Evolutionary conservation across 1,284 basidiomycete species (phyloP), one percentile per base, ranked within the genome.

Genomic region (Melampsora abietis-canadensis): DNA sequence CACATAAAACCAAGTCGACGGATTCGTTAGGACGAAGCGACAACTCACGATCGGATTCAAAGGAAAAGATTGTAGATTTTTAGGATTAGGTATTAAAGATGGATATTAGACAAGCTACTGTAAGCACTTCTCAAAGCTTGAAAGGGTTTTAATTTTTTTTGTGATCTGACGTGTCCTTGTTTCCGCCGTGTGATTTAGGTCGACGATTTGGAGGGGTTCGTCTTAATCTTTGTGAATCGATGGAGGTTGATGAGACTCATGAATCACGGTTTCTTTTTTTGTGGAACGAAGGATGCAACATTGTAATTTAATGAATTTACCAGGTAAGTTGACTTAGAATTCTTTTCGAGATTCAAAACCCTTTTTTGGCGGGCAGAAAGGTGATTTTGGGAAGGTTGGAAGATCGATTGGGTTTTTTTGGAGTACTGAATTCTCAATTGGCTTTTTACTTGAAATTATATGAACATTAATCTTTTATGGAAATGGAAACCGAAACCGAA

Each of bases 51-150:
- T 34, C 7, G 59, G 21, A 27, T 15, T 61, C 30, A 24, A 61
- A 24, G 17, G 30, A 30, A 62, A 62, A 62, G 19, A 19, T 62
- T 62, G 21, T 62, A 5, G 21, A 8, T 31, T 62, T 31, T 37
- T 30, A 14, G 21, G 19, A 30, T 37, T 62, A 5, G 27, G 24
- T 8, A 37, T n/a, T 31, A 6, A 27, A 19, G 57, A 72, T 72
- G 68, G 68, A 72, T 48, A 72, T 72, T 27, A 48, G 68, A 64
- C 68, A 72, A 64, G 68, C 68, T 51, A 72, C 68, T 14, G 68
- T 72, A 51, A 47, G 68, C 30, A 24, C 5, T 30, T 44, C 7
- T 59, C 12, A 24, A 0, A 2, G n/a, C 30, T n/a, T 10, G 14
- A 65, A 46, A 14, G 4, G 14, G 27, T 27, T 60, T 60, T 31